Evolutionary conservation across 192 early-diverging fungal genomes (phyloP).

Genomic region (Gaertneriomyces sp.): DNA sequence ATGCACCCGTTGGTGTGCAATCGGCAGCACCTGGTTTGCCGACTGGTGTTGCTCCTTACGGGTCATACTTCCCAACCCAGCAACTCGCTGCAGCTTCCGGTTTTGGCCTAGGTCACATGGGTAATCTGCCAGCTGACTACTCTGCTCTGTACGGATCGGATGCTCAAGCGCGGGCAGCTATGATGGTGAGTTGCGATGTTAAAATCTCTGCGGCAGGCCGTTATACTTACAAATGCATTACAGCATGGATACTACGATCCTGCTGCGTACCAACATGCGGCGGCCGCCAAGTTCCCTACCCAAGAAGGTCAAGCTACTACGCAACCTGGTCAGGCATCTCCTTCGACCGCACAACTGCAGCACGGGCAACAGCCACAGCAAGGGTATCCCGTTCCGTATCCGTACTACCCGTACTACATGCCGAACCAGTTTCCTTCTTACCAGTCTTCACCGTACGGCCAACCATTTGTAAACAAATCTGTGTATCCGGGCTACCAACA

Average conservation of each 20-base stretch:
- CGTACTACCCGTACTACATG: constrained; percentile 72
- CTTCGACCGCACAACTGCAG: constrained; percentile 12
- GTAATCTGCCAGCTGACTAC: constrained; percentile 39
- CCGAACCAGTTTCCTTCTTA: constrained; percentile 78
- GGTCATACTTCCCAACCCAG: constrained; percentile 26
- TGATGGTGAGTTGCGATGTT: constrained; percentile 21
- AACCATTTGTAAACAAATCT: constrained; percentile 85
- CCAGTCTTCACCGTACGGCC: constrained; percentile 80
- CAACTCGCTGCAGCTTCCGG: constrained; percentile 25
- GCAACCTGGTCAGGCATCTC: constrained; percentile 26
- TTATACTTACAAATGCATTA: neutral
- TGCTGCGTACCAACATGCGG: constrained; percentile 14
- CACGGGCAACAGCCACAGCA: constrained; percentile 49
- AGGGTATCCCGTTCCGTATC: constrained; percentile 70
- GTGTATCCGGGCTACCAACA: constrained; percentile 80
- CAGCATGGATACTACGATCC: constrained; percentile 32
- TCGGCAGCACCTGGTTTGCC: constrained; percentile 13
- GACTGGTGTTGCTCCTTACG: constrained; percentile 22
- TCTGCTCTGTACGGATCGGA: constrained; percentile 31
- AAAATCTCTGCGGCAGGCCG: neutral
- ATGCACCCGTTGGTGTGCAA: constrained; percentile 5
- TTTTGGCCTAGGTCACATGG: constrained; percentile 42
- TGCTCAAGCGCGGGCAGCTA: constrained; percentile 22
- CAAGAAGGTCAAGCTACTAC: constrained; percentile 12
- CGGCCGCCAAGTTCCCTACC: constrained; percentile 12